Evolutionary conservation across 2,329 filamentous ascomycete genomes (phyloP), one percentile per base, ranked within the genome.

Genomic region (Colletotrichum sp.): DNA sequence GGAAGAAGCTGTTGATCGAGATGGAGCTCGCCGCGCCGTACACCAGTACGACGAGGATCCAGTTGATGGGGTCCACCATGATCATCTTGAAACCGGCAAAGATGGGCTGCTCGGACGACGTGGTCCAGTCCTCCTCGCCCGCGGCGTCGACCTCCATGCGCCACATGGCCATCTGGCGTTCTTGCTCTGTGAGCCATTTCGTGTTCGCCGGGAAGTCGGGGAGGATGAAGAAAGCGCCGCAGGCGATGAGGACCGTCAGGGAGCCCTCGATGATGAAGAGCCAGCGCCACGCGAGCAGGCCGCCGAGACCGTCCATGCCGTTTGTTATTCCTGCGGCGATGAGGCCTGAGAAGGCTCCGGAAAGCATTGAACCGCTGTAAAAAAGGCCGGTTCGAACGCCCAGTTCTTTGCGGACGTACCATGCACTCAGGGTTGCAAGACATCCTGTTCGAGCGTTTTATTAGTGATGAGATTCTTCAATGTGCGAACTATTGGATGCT

Each of bases 251-350:
- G 5, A 55, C n/a, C 4, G 24, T 57, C 15, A 71, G 64, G n/a
- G 36, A 55, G 13, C 86, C 79, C 52, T 87, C 85, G 3, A 88
- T 81, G 7, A 87, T 79, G 62, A 88, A 84, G 8, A 91, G 85
- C 90, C 90, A 92, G 80, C 89, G 89, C 90, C 90, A 92, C 3
- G 71, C 76, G 18, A 71, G 67, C 1, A 78, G 68, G 1, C 76
- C 76, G 16, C 28, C 24, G 9, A 60, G 24, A 7, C 75, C 76
- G 21, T 78, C 75, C 76, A 78, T 75, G 24, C 75, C 70, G 36
- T 55, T 73, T 8, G 74, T 76, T 34, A 80, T 76, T 1, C 74
- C 79, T 18, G 76, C 79, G 1, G 79, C 76, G 15, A 80, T 68
- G 13, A 80, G 76, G 4, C 79, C 79, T 15, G 79, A 78, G 59